Evolutionary conservation across 257 asterid species (phyloP).

Genomic region (Thymus quinquecostatus): DNA sequence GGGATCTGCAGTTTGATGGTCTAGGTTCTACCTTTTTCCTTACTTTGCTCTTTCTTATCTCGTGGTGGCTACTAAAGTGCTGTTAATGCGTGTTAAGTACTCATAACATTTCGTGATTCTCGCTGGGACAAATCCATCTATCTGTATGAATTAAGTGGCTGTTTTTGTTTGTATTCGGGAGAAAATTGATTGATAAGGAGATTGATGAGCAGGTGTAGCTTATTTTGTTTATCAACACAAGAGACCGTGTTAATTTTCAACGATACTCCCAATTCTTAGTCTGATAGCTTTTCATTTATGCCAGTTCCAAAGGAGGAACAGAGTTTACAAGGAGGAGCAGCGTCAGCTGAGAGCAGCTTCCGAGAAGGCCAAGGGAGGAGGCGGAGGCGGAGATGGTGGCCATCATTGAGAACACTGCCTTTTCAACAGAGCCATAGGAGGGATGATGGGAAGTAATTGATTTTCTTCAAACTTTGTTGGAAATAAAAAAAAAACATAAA

Average conservation of each 20-base stretch:
- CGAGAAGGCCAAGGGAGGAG: constrained; percentile 69
- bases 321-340: constrained; percentile 97
- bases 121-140: constrained; percentile 11
- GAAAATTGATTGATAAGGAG: neutral
- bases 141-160: neutral
- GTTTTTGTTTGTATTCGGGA: neutral
- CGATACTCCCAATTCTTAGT: neutral
- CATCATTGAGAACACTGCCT: constrained; percentile 55
- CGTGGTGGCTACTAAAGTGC: constrained; percentile 2
- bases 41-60: neutral
- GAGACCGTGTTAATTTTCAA: neutral
- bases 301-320: constrained; percentile 93
- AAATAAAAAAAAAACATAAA: constrained; percentile 45
- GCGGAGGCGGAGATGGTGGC: constrained; percentile 60
- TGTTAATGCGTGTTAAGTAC: neutral
- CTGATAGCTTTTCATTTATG: constrained; percentile 24
- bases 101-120: neutral
- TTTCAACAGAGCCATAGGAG: constrained; percentile 20
- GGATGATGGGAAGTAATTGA: constrained; percentile 25
- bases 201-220: neutral
- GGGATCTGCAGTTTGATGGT: neutral
- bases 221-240: neutral
- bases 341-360: constrained; percentile 88
- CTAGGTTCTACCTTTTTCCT: neutral
- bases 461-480: constrained; percentile 33